Percentiles rank a stretch among this genome's conserved stretches.
These are phyloP conservation scores for Podospora fimiseda DNA, from an alignment of 495 filamentous ascomycete species.

Conservation along the genomic window DNA sequence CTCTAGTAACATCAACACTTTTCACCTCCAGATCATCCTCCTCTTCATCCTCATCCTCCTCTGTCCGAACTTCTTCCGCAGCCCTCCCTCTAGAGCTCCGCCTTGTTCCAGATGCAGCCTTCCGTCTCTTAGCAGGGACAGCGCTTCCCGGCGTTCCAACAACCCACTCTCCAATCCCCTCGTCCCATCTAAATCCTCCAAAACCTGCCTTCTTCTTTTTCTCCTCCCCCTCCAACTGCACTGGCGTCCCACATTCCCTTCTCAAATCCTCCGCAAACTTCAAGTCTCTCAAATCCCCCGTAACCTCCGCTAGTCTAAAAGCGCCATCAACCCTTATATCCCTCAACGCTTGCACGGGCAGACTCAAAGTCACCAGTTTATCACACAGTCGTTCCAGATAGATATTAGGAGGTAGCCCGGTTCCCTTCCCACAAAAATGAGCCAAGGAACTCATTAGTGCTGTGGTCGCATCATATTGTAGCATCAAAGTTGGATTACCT, in stretches of 20 bases:
- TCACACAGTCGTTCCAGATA: conserved; percentile 22
- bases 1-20: no score
- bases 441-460: conserved; percentile 19
- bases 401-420: conserved; percentile 5
- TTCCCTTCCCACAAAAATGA: conserved; percentile 18
- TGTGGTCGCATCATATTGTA: conserved; percentile 24
- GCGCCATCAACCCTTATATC: conserved; percentile 27
- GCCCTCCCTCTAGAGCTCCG: no score
- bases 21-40: no score
- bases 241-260: conserved; percentile 4
- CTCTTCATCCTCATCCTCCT: no score
- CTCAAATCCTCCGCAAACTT: conserved; percentile 36
- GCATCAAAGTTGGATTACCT: conserved; percentile 4
- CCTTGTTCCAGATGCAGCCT: no score
- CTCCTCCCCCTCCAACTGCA: neutral
- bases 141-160: conserved; percentile 15
- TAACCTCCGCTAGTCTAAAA: conserved; percentile 37
- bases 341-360: conserved; percentile 13
- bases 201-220: conserved; percentile 12
- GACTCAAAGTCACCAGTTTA: conserved; percentile 16
- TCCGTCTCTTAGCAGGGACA: neutral
- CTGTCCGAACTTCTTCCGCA: no score
- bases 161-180: conserved; percentile 51
- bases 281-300: conserved; percentile 37
- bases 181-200: conserved; percentile 44